These are phyloP conservation scores for Trichoderma aggressivum DNA, from an alignment of 2,329 filamentous ascomycete species.

Conservation along the genomic window DNA sequence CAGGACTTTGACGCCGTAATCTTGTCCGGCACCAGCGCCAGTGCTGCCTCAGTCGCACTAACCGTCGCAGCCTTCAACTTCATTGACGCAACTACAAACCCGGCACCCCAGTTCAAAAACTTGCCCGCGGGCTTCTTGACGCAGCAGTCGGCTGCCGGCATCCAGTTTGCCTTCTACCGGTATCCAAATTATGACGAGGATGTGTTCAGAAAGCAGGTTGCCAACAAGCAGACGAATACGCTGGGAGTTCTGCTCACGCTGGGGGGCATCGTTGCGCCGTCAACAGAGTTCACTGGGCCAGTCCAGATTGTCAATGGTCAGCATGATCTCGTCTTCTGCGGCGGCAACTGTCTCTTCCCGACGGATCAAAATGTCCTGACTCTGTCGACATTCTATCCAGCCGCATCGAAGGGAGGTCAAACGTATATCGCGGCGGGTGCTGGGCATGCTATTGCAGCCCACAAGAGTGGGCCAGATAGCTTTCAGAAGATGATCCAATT, in stretches of 20 bases:
- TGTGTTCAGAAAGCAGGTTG: neutral
- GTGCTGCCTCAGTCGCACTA: neutral
- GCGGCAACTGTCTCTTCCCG: slow-evolving; percentile 1
- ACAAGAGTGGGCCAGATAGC: neutral
- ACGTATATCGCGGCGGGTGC: slow-evolving; percentile 9
- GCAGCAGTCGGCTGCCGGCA: slow-evolving; percentile 1
- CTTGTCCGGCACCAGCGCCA: slow-evolving; percentile 3
- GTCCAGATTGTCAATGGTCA: neutral
- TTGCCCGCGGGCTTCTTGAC: slow-evolving; percentile 1
- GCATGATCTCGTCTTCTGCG: slow-evolving; percentile 1
- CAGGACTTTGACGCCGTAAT: neutral
- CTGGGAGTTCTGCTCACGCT: slow-evolving; percentile 4
- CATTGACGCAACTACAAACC: neutral
- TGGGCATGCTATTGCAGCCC: neutral
- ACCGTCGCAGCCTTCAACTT: neutral
- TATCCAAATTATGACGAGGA: neutral
- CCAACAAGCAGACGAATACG: slow-evolving; percentile 2
- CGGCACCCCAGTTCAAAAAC: neutral
- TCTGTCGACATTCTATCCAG: neutral
- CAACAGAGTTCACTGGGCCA: neutral
- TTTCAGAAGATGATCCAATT: neutral
- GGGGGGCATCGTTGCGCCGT: slow-evolving; percentile 1
- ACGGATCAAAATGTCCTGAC: neutral
- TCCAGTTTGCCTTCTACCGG: slow-evolving; percentile 7
- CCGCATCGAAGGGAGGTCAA: neutral